Evolutionary conservation across 768 basidiomycete species (phyloP).

Genomic region (Boletus huronensis): DNA sequence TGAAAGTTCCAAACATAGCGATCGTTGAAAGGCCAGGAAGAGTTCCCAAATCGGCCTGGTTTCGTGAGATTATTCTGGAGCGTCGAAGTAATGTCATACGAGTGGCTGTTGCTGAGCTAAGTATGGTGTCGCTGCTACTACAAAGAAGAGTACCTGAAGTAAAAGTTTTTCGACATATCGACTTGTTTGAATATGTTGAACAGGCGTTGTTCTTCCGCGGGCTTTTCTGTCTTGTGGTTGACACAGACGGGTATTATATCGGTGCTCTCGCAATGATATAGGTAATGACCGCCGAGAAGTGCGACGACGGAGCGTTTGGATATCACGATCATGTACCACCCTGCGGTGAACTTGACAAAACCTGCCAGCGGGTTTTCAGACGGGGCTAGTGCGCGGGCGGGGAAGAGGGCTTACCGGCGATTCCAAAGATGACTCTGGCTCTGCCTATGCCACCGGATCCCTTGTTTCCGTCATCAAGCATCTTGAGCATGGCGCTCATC

Average conservation of each 20-base stretch:
- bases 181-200: constrained; percentile 94
- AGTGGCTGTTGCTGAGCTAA: constrained; percentile 55
- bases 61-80: constrained; percentile 87
- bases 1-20: constrained; percentile 95
- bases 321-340: constrained; percentile 93
- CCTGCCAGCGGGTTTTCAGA: constrained; percentile 37
- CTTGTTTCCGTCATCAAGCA: constrained; percentile 95
- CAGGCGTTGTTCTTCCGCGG: constrained; percentile 83
- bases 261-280: constrained; percentile 94
- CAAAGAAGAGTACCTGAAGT: constrained; percentile 68
- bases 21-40: constrained; percentile 73
- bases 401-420: constrained; percentile 54
- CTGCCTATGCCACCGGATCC: constrained; percentile 82
- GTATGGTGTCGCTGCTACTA: neutral
- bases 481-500: constrained; percentile 87
- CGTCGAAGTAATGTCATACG: constrained; percentile 96
- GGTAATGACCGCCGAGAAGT: constrained; percentile 89
- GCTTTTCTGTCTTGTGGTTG: constrained; percentile 83
- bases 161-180: constrained; percentile 98
- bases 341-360: constrained; percentile 90
- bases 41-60: constrained; percentile 39
- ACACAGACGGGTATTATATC: constrained; percentile 75
- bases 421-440: constrained; percentile 74
- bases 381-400: no score
- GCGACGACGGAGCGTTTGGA: constrained; percentile 90